Percentiles rank a stretch among this genome's conserved stretches.
Conservation (phyloP, 2,329 filamentous ascomycete genomes). For the Keithomyces neogunnii region DNA sequence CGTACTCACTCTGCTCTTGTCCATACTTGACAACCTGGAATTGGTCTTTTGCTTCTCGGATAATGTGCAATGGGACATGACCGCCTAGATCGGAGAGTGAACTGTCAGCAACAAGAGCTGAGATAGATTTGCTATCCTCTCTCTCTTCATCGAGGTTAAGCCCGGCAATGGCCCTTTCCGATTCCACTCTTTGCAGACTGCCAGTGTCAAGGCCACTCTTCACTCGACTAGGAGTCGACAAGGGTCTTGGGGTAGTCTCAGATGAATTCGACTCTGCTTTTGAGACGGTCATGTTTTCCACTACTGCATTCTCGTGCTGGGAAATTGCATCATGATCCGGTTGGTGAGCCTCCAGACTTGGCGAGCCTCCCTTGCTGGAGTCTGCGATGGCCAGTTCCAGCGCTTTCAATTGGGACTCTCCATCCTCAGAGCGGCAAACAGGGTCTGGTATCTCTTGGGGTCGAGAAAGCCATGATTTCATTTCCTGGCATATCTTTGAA, state of each 20-base stretch:
- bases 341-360: neutral
- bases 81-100: neutral
- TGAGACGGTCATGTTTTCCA: neutral
- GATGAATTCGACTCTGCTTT: neutral
- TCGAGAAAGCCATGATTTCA: conserved; percentile 3
- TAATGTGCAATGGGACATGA: neutral
- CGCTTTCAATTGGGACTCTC: neutral
- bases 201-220: too few species aligned
- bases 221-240: too few species aligned
- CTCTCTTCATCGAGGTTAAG: neutral
- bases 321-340: neutral
- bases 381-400: neutral
- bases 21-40: neutral
- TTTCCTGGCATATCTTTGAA: conserved; percentile 4
- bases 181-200: too few species aligned
- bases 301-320: neutral
- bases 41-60: neutral
- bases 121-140: neutral
- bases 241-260: neutral
- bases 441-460: neutral
- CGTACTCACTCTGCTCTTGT: neutral
- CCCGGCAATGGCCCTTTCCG: too few species aligned
- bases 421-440: neutral
- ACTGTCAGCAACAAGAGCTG: neutral
- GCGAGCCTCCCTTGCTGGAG: neutral